phyloP scores from a whole-genome alignment of 192 early-diverging fungal species.

The Coemansia sp. region DNA sequence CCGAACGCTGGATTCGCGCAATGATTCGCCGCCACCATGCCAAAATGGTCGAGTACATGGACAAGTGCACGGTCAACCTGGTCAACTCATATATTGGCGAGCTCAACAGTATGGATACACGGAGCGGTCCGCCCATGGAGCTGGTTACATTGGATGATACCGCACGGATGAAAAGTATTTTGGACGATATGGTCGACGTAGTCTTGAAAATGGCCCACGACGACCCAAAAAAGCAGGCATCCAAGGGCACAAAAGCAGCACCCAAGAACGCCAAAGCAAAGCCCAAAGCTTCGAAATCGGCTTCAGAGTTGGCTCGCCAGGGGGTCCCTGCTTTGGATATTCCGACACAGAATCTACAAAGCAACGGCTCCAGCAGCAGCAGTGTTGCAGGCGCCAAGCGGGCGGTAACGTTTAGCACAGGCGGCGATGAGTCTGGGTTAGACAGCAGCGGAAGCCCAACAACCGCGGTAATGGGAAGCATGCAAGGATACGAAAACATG shows the following conservation, averaged over 20 bases:
- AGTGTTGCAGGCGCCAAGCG: neutral
- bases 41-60: constrained; percentile 36
- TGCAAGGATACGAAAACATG: neutral
- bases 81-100: constrained; percentile 22
- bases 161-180: neutral
- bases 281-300: too few relatives aligned
- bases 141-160: neutral
- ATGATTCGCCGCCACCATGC: constrained; percentile 39
- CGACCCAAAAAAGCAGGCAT: too few relatives aligned
- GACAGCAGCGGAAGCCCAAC: neutral
- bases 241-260: too few relatives aligned
- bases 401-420: neutral
- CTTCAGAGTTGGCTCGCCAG: too few relatives aligned
- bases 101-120: too few relatives aligned
- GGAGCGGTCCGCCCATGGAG: too few relatives aligned
- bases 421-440: neutral
- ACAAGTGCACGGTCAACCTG: constrained; percentile 29
- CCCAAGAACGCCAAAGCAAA: too few relatives aligned
- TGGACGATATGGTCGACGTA: too few relatives aligned
- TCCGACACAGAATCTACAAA: too few relatives aligned
- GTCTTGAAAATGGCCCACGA: too few relatives aligned
- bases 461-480: neutral
- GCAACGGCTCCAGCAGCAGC: neutral
- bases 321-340: constrained; percentile 9
- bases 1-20: constrained; percentile 41